Percentiles rank a stretch among this genome's conserved stretches.
Evolutionary conservation across 371 early-diverging fungal genomes (phyloP).

Genomic region (Rhizopus delemar): DNA sequence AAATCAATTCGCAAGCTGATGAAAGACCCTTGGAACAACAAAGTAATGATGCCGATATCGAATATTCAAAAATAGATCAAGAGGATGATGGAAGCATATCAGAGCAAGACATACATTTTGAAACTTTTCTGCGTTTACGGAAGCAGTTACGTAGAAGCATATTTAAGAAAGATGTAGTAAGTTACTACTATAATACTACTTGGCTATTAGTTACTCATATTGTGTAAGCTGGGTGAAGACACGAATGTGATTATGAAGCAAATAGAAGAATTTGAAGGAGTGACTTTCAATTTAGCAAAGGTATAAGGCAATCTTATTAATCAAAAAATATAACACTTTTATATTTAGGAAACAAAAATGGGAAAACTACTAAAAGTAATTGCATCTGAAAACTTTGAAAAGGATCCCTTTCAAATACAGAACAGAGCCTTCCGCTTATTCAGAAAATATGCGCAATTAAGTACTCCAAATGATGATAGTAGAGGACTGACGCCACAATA

Average conservation of each 20-base stretch:
- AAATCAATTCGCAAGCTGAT: background rate
- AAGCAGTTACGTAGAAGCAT: conserved; percentile 40
- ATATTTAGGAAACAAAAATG: conserved; percentile 48
- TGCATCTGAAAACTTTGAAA: conserved; percentile 37
- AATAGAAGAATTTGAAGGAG: conserved; percentile 42
- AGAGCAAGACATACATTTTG: conserved; percentile 9
- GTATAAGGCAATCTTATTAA: conserved; percentile 13
- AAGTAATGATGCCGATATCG: background rate
- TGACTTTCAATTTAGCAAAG: conserved; percentile 49
- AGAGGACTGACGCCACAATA: background rate
- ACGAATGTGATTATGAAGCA: conserved; percentile 39
- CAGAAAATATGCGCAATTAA: conserved; percentile 33
- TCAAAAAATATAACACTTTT: background rate
- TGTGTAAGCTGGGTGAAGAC: conserved; percentile 5
- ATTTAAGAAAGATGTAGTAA: conserved; percentile 43
- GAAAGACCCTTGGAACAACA: background rate
- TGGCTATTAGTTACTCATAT: conserved; percentile 23
- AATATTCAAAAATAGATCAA: background rate
- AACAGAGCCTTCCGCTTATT: conserved; percentile 34
- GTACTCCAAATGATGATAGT: conserved; percentile 7
- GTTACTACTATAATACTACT: conserved; percentile 2
- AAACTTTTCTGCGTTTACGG: conserved; percentile 35
- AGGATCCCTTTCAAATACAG: conserved; percentile 35
- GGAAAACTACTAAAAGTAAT: conserved; percentile 47
- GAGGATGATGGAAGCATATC: background rate